These are phyloP conservation scores for Saccharomycopsis hybrid DNA, from an alignment of 1,139 yeast species.

Conservation along the genomic window DNA sequence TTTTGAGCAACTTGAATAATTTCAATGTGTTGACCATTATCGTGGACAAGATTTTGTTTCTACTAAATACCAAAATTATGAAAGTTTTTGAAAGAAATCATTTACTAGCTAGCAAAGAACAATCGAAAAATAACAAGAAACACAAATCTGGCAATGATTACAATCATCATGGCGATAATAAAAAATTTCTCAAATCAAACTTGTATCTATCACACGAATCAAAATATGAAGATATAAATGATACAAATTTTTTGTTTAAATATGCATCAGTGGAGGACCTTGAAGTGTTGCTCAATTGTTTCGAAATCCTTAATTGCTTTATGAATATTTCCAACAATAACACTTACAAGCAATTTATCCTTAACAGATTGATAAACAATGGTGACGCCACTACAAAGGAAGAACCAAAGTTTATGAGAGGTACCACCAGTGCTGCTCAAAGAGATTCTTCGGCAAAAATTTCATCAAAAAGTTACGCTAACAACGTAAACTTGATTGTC, in stretches of 20 bases:
- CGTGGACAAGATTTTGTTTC: constrained; percentile 1
- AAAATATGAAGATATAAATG: constrained; percentile 4
- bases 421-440: background rate
- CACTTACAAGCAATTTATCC: constrained; percentile 1
- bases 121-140: background rate
- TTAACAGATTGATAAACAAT: constrained; percentile 1
- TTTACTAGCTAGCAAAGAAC: background rate
- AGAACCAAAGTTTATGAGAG: background rate
- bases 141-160: background rate
- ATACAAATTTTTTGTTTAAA: constrained; percentile 9
- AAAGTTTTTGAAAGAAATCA: constrained; percentile 1
- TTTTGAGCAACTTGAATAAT: constrained; percentile 4
- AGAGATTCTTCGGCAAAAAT: too few relatives aligned
- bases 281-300: constrained; percentile 1
- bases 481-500: constrained; percentile 8
- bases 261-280: constrained; percentile 13
- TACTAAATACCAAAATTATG: background rate
- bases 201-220: background rate
- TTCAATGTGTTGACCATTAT: constrained; percentile 6
- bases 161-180: background rate
- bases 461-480: background rate
- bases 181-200: background rate
- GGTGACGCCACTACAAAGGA: background rate
- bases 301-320: constrained; percentile 14
- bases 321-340: background rate